Conservation (phyloP, 1,284 basidiomycete genomes). For the Omphalotus olearius region DNA sequence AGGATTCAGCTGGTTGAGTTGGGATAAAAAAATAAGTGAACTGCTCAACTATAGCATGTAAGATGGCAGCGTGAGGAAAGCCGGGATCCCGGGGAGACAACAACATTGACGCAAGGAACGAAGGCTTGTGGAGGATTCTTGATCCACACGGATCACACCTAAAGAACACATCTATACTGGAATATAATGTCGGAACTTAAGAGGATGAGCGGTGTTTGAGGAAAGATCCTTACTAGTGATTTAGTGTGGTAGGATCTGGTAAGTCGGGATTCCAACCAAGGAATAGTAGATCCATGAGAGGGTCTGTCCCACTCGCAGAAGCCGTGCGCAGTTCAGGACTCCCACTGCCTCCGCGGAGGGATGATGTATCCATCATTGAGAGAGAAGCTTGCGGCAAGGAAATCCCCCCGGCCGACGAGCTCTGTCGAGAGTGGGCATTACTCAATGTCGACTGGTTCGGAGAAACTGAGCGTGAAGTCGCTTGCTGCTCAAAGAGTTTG, state of each 20-base stretch:
- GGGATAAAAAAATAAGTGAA: constrained; percentile 4
- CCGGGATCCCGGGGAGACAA: constrained; percentile 69
- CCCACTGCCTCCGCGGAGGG: constrained; percentile 40
- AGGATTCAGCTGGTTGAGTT: constrained; percentile 9
- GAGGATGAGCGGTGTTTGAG: background rate
- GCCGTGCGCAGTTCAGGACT: constrained; percentile 45
- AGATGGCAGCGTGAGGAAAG: constrained; percentile 78
- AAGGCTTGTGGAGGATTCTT: constrained; percentile 70
- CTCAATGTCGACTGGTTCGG: constrained; percentile 24
- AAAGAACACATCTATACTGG: constrained; percentile 76
- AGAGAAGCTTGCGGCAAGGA: constrained; percentile 45
- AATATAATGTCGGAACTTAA: background rate
- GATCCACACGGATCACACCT: constrained; percentile 80
- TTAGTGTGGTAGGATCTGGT: constrained; percentile 64
- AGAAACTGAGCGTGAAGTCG: constrained; percentile 34
- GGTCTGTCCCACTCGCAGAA: constrained; percentile 38
- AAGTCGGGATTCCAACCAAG: constrained; percentile 81
- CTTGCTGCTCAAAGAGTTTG: constrained; percentile 52
- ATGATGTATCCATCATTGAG: constrained; percentile 36
- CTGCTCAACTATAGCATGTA: constrained; percentile 70
- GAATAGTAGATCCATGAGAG: constrained; percentile 60
- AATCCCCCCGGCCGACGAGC: constrained; percentile 32
- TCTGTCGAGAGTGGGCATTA: constrained; percentile 16
- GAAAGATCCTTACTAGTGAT: constrained; percentile 59
- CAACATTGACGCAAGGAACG: constrained; percentile 73